Evolutionary conservation across 495 filamentous ascomycete genomes (phyloP).

Genomic region (Penicillium herquei): DNA sequence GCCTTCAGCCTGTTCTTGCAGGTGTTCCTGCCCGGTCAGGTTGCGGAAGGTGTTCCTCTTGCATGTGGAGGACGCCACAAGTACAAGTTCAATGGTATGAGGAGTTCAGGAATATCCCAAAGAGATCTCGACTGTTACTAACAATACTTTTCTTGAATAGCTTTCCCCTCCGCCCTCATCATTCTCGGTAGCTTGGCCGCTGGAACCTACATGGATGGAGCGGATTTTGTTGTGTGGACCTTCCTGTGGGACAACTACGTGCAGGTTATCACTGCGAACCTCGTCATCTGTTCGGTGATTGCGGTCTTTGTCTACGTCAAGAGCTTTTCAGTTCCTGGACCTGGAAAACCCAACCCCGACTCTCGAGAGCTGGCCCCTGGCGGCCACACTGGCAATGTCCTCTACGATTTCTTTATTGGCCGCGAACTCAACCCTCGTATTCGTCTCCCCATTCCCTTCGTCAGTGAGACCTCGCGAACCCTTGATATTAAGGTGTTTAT

Average conservation of each 20-base stretch:
- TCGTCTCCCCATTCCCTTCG: slow-evolving; percentile 69
- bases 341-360: slow-evolving; percentile 58
- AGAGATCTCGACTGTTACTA: slow-evolving; percentile 1
- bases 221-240: slow-evolving; percentile 83
- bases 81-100: slow-evolving; percentile 85
- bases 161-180: slow-evolving; percentile 72
- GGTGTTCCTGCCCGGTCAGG: slow-evolving; percentile 73
- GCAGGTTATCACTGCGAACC: slow-evolving; percentile 78
- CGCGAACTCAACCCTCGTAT: slow-evolving; percentile 94
- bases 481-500: slow-evolving; percentile 90
- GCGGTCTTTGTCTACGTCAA: slow-evolving; percentile 74
- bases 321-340: slow-evolving; percentile 73
- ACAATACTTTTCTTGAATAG: slow-evolving; percentile 38
- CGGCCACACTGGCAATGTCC: slow-evolving; percentile 76
- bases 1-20: slow-evolving; percentile 72
- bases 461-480: slow-evolving; percentile 48
- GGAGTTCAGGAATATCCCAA: not conserved
- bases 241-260: slow-evolving; percentile 90
- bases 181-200: slow-evolving; percentile 65
- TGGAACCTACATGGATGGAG: slow-evolving; percentile 73
- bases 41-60: slow-evolving; percentile 67
- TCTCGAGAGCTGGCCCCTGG: slow-evolving; percentile 77
- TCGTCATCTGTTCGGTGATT: slow-evolving; percentile 67
- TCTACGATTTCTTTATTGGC: slow-evolving; percentile 98
- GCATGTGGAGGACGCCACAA: slow-evolving; percentile 70